phyloP scores from a whole-genome alignment of 2,329 filamentous ascomycete genomes.

The Fusarium coicis region DNA sequence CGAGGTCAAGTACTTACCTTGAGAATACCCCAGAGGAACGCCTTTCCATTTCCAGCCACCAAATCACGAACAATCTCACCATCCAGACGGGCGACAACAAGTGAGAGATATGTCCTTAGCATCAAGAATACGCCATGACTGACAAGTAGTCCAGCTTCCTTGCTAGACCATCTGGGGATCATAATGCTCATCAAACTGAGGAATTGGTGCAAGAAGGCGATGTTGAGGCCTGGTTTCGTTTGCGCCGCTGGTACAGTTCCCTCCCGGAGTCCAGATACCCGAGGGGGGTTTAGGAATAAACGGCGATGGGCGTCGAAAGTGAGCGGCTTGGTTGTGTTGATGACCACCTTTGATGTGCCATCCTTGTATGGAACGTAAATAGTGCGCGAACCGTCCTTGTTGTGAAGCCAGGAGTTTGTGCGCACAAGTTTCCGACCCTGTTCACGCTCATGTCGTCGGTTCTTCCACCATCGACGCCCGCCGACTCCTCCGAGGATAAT shows the following conservation, averaged over 20 bases:
- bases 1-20: constrained; percentile 64
- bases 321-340: constrained; percentile 87
- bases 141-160: constrained; percentile 89
- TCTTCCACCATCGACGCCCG: constrained; percentile 80
- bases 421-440: constrained; percentile 84
- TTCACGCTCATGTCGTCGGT: constrained; percentile 79
- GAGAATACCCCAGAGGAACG: constrained; percentile 86
- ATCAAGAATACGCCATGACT: constrained; percentile 92
- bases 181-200: constrained; percentile 96
- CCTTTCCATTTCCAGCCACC: constrained; percentile 91
- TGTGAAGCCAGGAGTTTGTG: constrained; percentile 90
- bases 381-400: constrained; percentile 93
- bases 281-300: constrained; percentile 90
- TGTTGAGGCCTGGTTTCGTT: constrained; percentile 92
- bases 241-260: constrained; percentile 84
- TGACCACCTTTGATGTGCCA: constrained; percentile 88
- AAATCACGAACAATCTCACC: constrained; percentile 96
- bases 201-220: constrained; percentile 97
- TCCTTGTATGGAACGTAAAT: constrained; percentile 96
- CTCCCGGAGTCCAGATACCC: constrained; percentile 80
- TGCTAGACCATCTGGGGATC: constrained; percentile 94
- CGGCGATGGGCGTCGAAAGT: constrained; percentile 97
- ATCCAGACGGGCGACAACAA: constrained; percentile 91
- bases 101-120: constrained; percentile 90
- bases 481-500: constrained; percentile 85